Conservation (phyloP, 2,329 filamentous ascomycete genomes). For the Volutella citrinella region DNA sequence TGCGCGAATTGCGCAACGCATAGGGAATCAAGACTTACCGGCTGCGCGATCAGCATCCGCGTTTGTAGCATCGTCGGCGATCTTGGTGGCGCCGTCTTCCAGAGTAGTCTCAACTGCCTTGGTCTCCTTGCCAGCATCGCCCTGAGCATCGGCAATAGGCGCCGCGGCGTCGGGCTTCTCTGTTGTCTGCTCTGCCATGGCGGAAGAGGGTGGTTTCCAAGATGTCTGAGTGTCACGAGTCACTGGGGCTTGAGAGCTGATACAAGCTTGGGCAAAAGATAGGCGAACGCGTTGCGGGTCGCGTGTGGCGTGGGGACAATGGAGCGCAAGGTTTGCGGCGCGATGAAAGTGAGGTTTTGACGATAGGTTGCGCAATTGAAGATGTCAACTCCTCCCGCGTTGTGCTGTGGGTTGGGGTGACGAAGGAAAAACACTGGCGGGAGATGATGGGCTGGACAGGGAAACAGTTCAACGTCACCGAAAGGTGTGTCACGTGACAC, state of each 20-base stretch:
- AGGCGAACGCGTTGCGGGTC: constrained; percentile 27
- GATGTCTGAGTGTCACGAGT: too few species aligned
- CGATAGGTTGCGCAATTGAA: constrained; percentile 32
- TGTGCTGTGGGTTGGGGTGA: constrained; percentile 32
- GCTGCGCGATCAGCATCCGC: constrained; percentile 18
- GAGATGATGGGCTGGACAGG: constrained; percentile 29
- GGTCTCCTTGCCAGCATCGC: constrained; percentile 21
- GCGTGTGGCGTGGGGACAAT: constrained; percentile 26
- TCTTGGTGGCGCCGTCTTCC: constrained; percentile 21
- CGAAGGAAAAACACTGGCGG: constrained; percentile 32
- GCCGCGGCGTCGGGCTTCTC: constrained; percentile 36
- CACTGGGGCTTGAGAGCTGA: constrained; percentile 16
- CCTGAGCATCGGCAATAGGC: constrained; percentile 29
- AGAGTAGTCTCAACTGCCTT: constrained; percentile 20
- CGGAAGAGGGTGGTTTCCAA: constrained; percentile 18
- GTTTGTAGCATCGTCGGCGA: constrained; percentile 18
- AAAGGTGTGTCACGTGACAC: constrained; percentile 31
- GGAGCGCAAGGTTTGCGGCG: constrained; percentile 27
- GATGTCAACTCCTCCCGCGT: constrained; percentile 30
- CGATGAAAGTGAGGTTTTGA: constrained; percentile 26
- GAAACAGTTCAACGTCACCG: constrained; percentile 36
- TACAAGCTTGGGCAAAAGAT: constrained; percentile 18
- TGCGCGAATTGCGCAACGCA: background rate
- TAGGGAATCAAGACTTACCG: background rate
- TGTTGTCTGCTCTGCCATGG: constrained; percentile 38